phyloP scores from a whole-genome alignment of 2,329 filamentous ascomycete genomes.

The Bipolaris bicolor region DNA sequence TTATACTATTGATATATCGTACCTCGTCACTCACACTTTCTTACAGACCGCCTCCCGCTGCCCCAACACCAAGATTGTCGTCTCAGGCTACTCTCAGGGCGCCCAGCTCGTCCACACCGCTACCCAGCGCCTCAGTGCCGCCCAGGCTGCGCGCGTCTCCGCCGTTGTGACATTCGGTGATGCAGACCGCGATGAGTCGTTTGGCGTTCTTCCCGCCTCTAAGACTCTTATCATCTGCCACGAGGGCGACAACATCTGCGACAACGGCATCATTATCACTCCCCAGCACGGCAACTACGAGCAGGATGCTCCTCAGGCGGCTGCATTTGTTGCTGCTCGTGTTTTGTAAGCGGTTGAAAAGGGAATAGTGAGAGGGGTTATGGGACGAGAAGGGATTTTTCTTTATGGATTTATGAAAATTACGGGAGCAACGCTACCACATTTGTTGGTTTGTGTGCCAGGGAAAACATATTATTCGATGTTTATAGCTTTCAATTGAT shows the following conservation, averaged over 20 bases:
- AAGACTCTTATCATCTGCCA: constrained; percentile 48
- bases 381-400: too few relatives aligned
- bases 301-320: constrained; percentile 32
- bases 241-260: constrained; percentile 44
- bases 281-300: constrained; percentile 34
- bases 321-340: constrained; percentile 29
- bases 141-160: constrained; percentile 28
- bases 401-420: too few relatives aligned
- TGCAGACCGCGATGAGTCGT: constrained; percentile 40
- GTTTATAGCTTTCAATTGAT: too few relatives aligned
- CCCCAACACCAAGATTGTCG: constrained; percentile 39
- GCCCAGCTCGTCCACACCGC: constrained; percentile 55
- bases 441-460: too few relatives aligned
- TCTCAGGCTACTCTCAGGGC: constrained; percentile 47
- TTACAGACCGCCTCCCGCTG: constrained; percentile 29
- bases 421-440: too few relatives aligned
- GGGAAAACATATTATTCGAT: too few relatives aligned
- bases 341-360: constrained; percentile 1
- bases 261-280: constrained; percentile 33
- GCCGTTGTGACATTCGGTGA: constrained; percentile 49
- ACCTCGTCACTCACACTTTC: neutral
- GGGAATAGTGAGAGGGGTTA: too few relatives aligned
- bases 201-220: constrained; percentile 36
- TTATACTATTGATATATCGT: too few relatives aligned
- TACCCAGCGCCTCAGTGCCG: constrained; percentile 38